Conservation (phyloP, 1,284 basidiomycete species). For the Tilletiaria anomala region DNA sequence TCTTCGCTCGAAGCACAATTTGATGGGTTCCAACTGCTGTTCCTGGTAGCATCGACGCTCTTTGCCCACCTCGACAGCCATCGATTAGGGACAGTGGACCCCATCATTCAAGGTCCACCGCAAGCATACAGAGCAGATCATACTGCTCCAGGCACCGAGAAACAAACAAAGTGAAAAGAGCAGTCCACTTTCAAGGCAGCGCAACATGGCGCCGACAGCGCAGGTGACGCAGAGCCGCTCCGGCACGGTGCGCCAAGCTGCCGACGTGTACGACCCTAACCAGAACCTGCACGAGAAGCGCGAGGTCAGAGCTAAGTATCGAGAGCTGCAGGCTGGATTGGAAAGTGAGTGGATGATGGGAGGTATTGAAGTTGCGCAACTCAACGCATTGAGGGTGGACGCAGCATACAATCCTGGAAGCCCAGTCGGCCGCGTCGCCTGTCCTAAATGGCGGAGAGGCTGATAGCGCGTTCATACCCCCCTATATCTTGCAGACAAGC, state of each 20-base stretch:
- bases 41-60: no score
- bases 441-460: no score
- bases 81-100: neutral
- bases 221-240: neutral
- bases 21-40: no score
- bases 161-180: no score
- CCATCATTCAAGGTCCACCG: neutral
- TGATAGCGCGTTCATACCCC: neutral
- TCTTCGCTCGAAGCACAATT: no score
- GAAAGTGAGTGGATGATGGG: slow-evolving; percentile 16
- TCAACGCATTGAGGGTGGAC: no score
- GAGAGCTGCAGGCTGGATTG: slow-evolving; percentile 15
- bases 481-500: slow-evolving; percentile 5
- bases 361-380: no score
- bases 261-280: slow-evolving; percentile 18
- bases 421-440: no score
- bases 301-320: slow-evolving; percentile 18
- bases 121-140: no score
- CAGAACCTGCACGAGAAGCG: slow-evolving; percentile 15
- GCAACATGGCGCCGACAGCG: neutral
- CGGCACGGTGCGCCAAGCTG: slow-evolving; percentile 3
- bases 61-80: no score
- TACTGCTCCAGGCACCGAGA: no score
- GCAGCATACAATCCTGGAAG: no score
- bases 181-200: neutral